Conservation (phyloP, 768 basidiomycete genomes). For the Suillus placidus region DNA sequence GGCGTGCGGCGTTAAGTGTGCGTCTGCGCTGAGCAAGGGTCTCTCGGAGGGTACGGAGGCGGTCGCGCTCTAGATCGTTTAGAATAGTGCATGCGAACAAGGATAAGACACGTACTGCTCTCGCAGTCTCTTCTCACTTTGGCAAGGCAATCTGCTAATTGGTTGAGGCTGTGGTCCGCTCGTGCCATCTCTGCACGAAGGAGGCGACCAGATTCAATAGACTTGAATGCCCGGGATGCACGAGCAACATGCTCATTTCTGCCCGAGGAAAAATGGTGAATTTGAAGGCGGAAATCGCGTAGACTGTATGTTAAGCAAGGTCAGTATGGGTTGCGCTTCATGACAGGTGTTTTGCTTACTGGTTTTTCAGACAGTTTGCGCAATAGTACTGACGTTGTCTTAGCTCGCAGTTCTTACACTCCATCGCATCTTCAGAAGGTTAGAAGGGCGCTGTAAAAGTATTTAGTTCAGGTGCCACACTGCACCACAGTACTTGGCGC, state of each 20-base stretch:
- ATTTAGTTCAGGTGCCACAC: neutral
- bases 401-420: constrained; percentile 75
- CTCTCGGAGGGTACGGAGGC: constrained; percentile 61
- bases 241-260: constrained; percentile 62
- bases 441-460: neutral
- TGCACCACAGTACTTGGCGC: too few relatives aligned
- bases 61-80: constrained; percentile 55
- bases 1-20: constrained; percentile 62
- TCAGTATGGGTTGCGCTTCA: neutral
- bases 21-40: constrained; percentile 64
- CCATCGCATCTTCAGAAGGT: constrained; percentile 47
- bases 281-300: constrained; percentile 61
- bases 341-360: constrained; percentile 46
- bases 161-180: constrained; percentile 54
- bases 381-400: constrained; percentile 77
- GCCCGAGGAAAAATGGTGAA: constrained; percentile 57
- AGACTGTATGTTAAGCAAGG: constrained; percentile 38
- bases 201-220: constrained; percentile 46
- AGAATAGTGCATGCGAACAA: neutral
- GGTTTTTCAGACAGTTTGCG: constrained; percentile 63
- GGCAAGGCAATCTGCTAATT: constrained; percentile 50
- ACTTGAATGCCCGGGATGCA: constrained; percentile 49
- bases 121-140: constrained; percentile 63
- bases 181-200: constrained; percentile 51
- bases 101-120: constrained; percentile 47